Conservation (phyloP, 768 basidiomycete species). For the Russula lepida region DNA sequence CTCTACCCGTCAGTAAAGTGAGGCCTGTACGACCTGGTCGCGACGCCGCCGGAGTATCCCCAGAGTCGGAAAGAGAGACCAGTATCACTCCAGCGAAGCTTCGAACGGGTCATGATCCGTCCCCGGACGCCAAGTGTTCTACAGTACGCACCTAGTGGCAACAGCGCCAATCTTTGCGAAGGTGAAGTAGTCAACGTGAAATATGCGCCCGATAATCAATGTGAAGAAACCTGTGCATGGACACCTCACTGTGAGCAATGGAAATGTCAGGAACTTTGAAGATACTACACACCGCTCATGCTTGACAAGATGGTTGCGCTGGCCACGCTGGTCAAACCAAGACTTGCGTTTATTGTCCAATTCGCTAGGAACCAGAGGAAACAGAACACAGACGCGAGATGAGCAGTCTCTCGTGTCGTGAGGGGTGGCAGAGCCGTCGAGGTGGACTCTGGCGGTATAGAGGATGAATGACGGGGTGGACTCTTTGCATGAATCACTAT, state of each 20-base stretch:
- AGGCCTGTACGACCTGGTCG: conserved; percentile 5
- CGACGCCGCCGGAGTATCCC: conserved; percentile 16
- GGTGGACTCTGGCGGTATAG: conserved; percentile 4
- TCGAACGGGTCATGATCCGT: neutral
- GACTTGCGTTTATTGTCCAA: conserved; percentile 77
- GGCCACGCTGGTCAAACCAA: conserved; percentile 88
- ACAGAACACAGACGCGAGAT: conserved; percentile 73
- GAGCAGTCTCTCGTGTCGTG: conserved; percentile 61
- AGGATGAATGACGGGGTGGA: neutral
- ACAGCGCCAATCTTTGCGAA: conserved; percentile 71
- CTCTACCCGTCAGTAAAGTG: conserved; percentile 15
- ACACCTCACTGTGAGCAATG: neutral
- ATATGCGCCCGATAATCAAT: conserved; percentile 70
- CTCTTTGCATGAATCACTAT: neutral
- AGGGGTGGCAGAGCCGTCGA: conserved; percentile 33
- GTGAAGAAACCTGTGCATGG: conserved; percentile 78
- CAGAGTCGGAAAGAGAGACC: conserved; percentile 83
- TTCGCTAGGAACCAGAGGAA: conserved; percentile 93
- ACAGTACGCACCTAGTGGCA: conserved; percentile 53
- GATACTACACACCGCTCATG: conserved; percentile 63
- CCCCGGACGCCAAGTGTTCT: neutral
- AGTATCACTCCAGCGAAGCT: conserved; percentile 80
- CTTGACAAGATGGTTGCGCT: conserved; percentile 85
- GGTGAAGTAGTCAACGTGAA: conserved; percentile 72
- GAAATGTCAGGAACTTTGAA: neutral